A percentile compares a stretch with the other conserved stretches of the same genome.
Evolutionary conservation across 768 basidiomycete species (phyloP).

Genomic region (Leccinum boreale): DNA sequence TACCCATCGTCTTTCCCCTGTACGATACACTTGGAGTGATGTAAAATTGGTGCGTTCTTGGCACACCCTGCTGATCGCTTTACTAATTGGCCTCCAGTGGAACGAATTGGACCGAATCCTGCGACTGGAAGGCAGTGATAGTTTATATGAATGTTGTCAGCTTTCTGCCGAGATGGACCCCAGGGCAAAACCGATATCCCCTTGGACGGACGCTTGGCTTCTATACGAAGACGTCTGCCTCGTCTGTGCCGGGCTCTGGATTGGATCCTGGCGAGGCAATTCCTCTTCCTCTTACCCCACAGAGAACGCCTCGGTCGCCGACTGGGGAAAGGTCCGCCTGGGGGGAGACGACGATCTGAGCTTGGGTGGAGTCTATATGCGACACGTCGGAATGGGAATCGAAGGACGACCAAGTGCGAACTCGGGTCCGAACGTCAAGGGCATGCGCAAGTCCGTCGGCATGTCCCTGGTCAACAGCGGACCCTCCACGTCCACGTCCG

Average conservation of each 20-base stretch:
- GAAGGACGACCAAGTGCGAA: conserved; percentile 50
- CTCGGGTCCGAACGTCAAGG: conserved; percentile 32
- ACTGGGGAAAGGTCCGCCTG: conserved; percentile 56
- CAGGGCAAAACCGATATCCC: conserved; percentile 41
- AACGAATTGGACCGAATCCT: conserved; percentile 72
- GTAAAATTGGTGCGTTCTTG: conserved; percentile 55
- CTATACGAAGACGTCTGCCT: conserved; percentile 85
- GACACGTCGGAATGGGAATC: conserved; percentile 67
- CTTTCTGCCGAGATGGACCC: conserved; percentile 27
- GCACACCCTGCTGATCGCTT: not conserved
- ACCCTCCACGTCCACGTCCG: conserved; percentile 25
- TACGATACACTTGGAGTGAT: conserved; percentile 84
- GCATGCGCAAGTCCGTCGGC: conserved; percentile 43
- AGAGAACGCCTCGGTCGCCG: conserved; percentile 40
- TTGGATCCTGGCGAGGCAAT: conserved; percentile 58
- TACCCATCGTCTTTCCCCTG: conserved; percentile 54
- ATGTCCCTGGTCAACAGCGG: conserved; percentile 48
- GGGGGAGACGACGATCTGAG: conserved; percentile 67
- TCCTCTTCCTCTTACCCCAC: conserved; percentile 48
- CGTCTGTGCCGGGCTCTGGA: conserved; percentile 80
- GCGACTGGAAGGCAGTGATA: conserved; percentile 42
- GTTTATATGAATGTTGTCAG: conserved; percentile 33
- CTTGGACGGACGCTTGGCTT: conserved; percentile 75
- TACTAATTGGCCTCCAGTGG: conserved; percentile 48
- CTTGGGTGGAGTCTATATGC: conserved; percentile 40